Percentiles rank a stretch among this genome's conserved stretches.
Evolutionary conservation across 106 monocot species (phyloP).

Genomic region (Chionographis japonica): DNA sequence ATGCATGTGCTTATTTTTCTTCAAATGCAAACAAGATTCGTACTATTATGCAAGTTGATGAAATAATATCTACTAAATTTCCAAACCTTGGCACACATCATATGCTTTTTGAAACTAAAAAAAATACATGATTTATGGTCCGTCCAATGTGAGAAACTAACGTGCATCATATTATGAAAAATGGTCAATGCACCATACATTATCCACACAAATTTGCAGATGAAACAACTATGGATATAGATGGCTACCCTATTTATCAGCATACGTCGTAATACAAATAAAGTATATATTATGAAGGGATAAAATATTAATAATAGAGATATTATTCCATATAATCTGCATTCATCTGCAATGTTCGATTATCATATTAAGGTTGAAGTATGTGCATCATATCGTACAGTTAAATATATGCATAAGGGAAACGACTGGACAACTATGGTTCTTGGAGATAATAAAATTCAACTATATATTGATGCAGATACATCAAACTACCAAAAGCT

Average conservation of each 20-base stretch:
- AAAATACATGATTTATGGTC: not conserved
- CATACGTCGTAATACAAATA: too few relatives aligned
- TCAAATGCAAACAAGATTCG: not conserved
- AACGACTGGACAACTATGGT: not conserved
- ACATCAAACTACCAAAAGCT: too few relatives aligned
- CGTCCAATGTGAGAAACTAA: not conserved
- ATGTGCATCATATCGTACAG: not conserved
- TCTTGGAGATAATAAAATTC: too few relatives aligned
- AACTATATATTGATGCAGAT: too few relatives aligned
- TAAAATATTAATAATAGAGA: not conserved
- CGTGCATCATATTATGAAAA: not conserved
- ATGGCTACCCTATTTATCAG: not conserved
- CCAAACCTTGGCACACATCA: too few relatives aligned
- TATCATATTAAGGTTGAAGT: not conserved
- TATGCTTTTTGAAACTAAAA: too few relatives aligned
- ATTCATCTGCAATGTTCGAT: not conserved
- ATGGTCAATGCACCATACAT: not conserved
- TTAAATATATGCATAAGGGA: not conserved
- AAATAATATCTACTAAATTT: too few relatives aligned
- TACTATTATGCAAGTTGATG: not conserved
- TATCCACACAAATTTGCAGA: constrained; percentile 1
- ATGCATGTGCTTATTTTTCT: not conserved
- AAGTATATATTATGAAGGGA: too few relatives aligned
- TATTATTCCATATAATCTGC: not conserved
- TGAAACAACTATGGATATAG: not conserved